Conservation (phyloP, 306 rosid genomes). For the Casuarina cunninghamiana region DNA sequence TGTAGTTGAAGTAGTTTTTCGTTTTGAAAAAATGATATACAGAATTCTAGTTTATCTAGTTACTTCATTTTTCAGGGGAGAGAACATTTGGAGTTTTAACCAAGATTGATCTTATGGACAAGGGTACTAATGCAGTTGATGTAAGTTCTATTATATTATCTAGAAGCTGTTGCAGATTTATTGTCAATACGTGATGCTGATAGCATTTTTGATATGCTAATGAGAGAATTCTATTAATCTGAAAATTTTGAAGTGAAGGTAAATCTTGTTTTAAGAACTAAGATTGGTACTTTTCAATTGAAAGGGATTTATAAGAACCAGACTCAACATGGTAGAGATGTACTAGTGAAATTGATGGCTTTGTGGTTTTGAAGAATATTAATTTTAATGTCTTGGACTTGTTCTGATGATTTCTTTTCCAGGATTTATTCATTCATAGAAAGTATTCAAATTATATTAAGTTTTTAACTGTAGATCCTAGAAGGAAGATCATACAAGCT, state of each 20-base stretch:
- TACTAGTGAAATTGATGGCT: background rate
- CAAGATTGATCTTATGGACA: slow-evolving; percentile 96
- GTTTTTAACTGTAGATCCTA: slow-evolving; percentile 49
- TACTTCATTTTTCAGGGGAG: slow-evolving; percentile 57
- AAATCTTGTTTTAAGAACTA: background rate
- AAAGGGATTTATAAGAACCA: background rate
- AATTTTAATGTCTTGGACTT: background rate
- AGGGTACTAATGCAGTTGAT: slow-evolving; percentile 95
- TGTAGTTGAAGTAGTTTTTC: background rate
- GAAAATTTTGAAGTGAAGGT: background rate
- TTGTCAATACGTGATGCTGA: background rate
- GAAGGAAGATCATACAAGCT: slow-evolving; percentile 79
- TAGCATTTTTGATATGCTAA: background rate
- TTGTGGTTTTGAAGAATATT: background rate
- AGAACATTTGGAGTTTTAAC: slow-evolving; percentile 93
- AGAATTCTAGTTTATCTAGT: background rate
- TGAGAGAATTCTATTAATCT: background rate
- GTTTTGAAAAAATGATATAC: background rate
- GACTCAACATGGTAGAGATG: background rate
- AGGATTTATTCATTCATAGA: background rate
- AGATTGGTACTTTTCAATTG: background rate
- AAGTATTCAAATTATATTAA: slow-evolving; percentile 1
- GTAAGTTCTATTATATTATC: slow-evolving; percentile 41
- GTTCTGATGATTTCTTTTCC: background rate
- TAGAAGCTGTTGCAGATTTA: background rate